Evolutionary conservation across 495 filamentous ascomycete species (phyloP), one percentile per base, ranked within the genome.

Genomic region (Xylaria flabelliformis): DNA sequence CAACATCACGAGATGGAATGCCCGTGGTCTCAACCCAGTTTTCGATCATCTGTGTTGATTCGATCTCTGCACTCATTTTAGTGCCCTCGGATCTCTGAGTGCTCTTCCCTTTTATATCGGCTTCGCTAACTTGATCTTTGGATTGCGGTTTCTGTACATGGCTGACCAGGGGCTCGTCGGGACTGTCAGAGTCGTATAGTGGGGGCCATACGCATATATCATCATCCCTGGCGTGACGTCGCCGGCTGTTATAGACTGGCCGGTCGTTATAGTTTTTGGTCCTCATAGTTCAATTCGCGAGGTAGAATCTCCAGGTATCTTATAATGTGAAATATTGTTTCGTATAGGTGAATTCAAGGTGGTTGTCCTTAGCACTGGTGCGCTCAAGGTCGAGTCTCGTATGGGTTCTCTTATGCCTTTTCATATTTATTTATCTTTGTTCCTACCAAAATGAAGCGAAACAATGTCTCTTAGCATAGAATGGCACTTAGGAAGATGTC

Each of bases 201-300:
- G 63, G 29, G 29, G 69, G 69, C 24, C 42, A 76, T 8, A 78
- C 69, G 29, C 72, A 72, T 29, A 74, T 29, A 26, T 79, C 77
- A 36, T 77, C 72, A 51, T 74, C 74, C 17, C 65, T 70, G 17
- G 77, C 67, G 53, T 74, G 75, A 36, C 73, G 76, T 29, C 74
- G 74, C 29, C 71, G 74, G 17, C 56, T 50, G 39, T 69, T 55
- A 46, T 74, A 74, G 59, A 74, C 70, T 19, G 69, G 70, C 13
- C 17, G 39, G 32, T 50, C 2, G n/a, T 13, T 29, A 46, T 42
- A 42, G n/a, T 34, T 17, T 12, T 62, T 72, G 21, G 9, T 39
- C 5, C 0, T 17, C 71, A 73, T 73, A 17, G 15, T 69, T 15
- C 1, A 29, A 36, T n/a, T 21, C 8, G 13, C 12, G 46, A 21